Base-by-base conservation (phyloP, 148 eudicot species). In the Bassia scoparia region DNA sequence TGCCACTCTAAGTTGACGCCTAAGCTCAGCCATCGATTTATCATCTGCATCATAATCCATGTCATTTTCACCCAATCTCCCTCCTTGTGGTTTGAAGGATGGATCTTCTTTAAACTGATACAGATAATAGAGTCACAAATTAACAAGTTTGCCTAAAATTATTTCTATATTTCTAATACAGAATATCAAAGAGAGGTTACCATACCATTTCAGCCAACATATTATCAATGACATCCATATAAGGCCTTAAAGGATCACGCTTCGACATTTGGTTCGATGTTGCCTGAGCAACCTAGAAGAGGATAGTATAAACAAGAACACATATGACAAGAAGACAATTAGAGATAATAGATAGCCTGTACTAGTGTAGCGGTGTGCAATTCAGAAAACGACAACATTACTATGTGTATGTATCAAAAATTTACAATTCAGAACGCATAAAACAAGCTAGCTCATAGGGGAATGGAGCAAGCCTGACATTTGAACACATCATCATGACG, bases 21-120 rank as follows among this genome's bases (percentile, higher is more conserved):
- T 90, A 55, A 93, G 93, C 68, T 84, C 80, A 80, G 96, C 98
- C 98, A 93, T 87, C 64, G 98, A 87, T 84, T 93, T 93, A 79
- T 90, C 98, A 82, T 93, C 98, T 73, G 91, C 80, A 80, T 93
- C 98, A 74, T 93, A 89, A 67, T 93, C 96, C 96, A 93, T 88
- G 70, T 93, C 98, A 83, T 90, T 90, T 79, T 93, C 96, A 75
- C 96, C 96, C 72, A 93, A 72, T 61, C 83, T 86, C 29, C 96
- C 98, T 53, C 98, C 98, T 86, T 90, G 98, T 64, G 98, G 92
- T 77, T 93, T 93, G 81, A 93, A 93, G 46, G 84, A 87, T 67
- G 98, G 96, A 70, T 93, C 98, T 79, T 93, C 98, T 74, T 75
- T 81, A 41, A 90, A 85, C 98, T 93, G 78, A 81, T 11, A 15